Evolutionary conservation across 2,329 filamentous ascomycete species (phyloP), one percentile per base, ranked within the genome.

Genomic region (Calonectria naviculata): DNA sequence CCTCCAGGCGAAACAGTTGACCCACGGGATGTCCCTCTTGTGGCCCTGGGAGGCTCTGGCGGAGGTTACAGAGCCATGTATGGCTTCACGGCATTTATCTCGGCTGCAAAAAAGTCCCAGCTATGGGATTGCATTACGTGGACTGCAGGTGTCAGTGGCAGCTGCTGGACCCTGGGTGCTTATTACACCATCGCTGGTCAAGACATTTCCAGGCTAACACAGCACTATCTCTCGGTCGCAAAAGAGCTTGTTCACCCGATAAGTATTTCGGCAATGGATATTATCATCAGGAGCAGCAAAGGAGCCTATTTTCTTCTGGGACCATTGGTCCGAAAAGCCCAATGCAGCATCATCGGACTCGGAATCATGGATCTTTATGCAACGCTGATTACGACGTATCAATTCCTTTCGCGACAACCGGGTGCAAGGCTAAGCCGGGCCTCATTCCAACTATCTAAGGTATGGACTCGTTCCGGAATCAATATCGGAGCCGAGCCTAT

Each of bases 31-130:
- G 71, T 78, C 1, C 76, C 76, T 0, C 74, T 78, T 2, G 38
- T 78, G 9, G 75, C 76, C 0, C 34, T 78, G 0, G 76, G 76
- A 0, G 76, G 76, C 0, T 78, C 76, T 1, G 76, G 76, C 4
- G 76, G 76, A 0, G 76, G 76, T 0, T 78, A 78, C 9, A 70
- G 76, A 38, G 73, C 74, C 49, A 78, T 78, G 76, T 77, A 78
- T 5, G 76, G 76, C 1, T 76, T 78, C 1, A 1, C 73, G 0
- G 76, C 74, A 0, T 77, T 78, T 9, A 78, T 78, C 0, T 62
- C 19, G 0, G 71, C 65, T 0, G 69, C 68, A 0, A 77, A 78
- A 21, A 75, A 75, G 9, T 36, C 66, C 2, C 47, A 67, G 0
- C 2, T 78, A 0, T 78, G 76, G 76, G 76, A 77, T 6, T 78